These are phyloP conservation scores for Avena insularis DNA, from an alignment of 176 grass and related monocot genomes.

Conservation along the genomic window DNA sequence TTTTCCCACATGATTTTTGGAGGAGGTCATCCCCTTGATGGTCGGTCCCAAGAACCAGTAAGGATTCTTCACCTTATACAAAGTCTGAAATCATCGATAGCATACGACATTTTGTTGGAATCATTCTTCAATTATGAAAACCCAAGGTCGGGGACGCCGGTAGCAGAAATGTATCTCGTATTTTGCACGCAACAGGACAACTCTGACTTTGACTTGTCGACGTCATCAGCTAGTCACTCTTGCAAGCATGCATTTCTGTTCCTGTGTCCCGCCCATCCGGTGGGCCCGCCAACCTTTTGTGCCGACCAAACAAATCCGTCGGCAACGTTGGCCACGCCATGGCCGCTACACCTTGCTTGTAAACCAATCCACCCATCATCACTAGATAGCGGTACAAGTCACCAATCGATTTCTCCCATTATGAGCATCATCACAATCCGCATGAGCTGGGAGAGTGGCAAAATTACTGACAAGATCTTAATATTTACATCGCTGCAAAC, in stretches of 20 bases:
- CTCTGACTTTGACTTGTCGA: constrained; percentile 39
- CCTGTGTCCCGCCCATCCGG: neutral
- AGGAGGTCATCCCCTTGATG: too few relatives aligned
- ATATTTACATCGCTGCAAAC: constrained; percentile 44
- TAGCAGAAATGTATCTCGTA: neutral
- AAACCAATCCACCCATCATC: neutral
- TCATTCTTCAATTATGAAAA: too few relatives aligned
- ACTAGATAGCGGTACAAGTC: neutral
- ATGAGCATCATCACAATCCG: neutral
- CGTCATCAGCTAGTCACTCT: constrained; percentile 10
- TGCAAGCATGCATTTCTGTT: neutral
- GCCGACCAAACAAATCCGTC: neutral
- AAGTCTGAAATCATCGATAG: too few relatives aligned
- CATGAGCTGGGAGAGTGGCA: neutral
- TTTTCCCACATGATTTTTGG: too few relatives aligned
- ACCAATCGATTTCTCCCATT: neutral
- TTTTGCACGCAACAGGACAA: constrained; percentile 34
- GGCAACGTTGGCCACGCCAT: neutral
- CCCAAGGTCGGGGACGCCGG: too few relatives aligned
- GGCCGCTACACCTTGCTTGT: constrained; percentile 5
- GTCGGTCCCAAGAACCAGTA: too few relatives aligned
- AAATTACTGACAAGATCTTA: neutral
- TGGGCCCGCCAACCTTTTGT: neutral
- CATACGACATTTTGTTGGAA: too few relatives aligned
- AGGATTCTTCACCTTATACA: too few relatives aligned